phyloP scores from a whole-genome alignment of 306 rosid genomes.

The Cyamopsis tetragonoloba region DNA sequence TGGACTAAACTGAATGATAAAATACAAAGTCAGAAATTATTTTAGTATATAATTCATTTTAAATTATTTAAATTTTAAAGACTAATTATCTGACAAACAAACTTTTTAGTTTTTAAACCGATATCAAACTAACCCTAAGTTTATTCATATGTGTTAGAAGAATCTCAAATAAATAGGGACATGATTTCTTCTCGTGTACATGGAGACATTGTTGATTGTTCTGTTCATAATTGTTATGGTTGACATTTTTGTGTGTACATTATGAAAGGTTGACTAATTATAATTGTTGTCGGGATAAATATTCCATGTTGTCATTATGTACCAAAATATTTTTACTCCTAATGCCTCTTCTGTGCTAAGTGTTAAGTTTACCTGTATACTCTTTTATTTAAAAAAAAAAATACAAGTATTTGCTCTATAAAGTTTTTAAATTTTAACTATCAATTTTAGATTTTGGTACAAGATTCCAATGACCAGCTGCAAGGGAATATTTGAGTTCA shows the following conservation, averaged over 20 bases:
- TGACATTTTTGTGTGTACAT: neutral
- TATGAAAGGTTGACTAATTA: neutral
- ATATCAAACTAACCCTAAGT: too few relatives aligned
- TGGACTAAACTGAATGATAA: too few relatives aligned
- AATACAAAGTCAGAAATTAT: too few relatives aligned
- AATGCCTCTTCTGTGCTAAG: neutral
- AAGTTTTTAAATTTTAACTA: neutral
- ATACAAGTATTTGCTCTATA: too few relatives aligned
- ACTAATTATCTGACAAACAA: too few relatives aligned
- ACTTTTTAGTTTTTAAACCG: too few relatives aligned
- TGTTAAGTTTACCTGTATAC: neutral
- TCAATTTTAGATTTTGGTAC: neutral
- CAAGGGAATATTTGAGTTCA: constrained; percentile 1
- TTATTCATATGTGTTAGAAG: too few relatives aligned
- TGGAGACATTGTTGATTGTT: neutral
- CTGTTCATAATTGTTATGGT: neutral
- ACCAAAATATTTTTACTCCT: too few relatives aligned
- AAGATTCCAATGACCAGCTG: neutral
- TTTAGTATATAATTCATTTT: too few relatives aligned
- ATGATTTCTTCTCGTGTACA: neutral
- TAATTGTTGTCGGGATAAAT: neutral
- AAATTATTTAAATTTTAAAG: too few relatives aligned
- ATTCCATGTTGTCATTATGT: neutral
- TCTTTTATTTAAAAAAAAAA: too few relatives aligned
- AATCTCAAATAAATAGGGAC: too few relatives aligned